phyloP scores from a whole-genome alignment of 1,284 basidiomycete genomes.

The Phenoliferia sp. region DNA sequence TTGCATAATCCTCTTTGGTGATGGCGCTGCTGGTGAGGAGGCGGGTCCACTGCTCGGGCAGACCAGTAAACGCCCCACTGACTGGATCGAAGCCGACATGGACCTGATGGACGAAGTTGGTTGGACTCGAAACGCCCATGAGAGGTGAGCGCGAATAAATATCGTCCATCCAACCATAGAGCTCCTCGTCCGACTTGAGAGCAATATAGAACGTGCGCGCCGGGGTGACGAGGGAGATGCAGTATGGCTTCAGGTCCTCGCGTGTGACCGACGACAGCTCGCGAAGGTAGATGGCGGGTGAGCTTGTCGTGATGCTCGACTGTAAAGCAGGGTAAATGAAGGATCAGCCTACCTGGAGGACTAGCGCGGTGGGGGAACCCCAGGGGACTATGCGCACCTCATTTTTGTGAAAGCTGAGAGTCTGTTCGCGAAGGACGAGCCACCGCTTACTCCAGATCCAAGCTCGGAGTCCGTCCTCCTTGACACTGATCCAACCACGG shows the following conservation, averaged over 20 bases:
- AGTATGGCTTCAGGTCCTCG: conserved; percentile 35
- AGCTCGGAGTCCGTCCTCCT: conserved; percentile 84
- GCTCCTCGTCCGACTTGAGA: conserved; percentile 87
- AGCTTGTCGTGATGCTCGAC: conserved; percentile 63
- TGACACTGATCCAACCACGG: conserved; percentile 67
- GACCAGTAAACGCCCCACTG: conserved; percentile 88
- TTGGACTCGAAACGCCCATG: conserved; percentile 88
- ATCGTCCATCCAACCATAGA: conserved; percentile 95
- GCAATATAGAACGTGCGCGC: conserved; percentile 60
- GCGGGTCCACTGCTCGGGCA: conserved; percentile 96
- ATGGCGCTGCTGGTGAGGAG: conserved; percentile 93
- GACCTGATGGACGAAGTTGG: conserved; percentile 96
- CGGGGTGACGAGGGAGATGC: conserved; percentile 40
- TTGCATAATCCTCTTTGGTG: conserved; percentile 94
- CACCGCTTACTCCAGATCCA: conserved; percentile 92
- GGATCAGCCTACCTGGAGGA: neutral
- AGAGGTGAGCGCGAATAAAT: conserved; percentile 87
- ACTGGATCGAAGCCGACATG: conserved; percentile 96
- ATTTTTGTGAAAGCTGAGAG: conserved; percentile 81
- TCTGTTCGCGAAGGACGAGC: conserved; percentile 77
- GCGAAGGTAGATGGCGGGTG: conserved; percentile 35
- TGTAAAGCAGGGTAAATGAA: conserved; percentile 53
- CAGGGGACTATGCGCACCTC: conserved; percentile 55
- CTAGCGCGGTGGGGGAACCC: conserved; percentile 39
- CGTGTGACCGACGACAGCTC: conserved; percentile 40